A percentile compares a stretch with the other conserved stretches of the same genome.
Conservation (phyloP, 2,329 filamentous ascomycete genomes). For the Colletotrichum noveboracense region DNA sequence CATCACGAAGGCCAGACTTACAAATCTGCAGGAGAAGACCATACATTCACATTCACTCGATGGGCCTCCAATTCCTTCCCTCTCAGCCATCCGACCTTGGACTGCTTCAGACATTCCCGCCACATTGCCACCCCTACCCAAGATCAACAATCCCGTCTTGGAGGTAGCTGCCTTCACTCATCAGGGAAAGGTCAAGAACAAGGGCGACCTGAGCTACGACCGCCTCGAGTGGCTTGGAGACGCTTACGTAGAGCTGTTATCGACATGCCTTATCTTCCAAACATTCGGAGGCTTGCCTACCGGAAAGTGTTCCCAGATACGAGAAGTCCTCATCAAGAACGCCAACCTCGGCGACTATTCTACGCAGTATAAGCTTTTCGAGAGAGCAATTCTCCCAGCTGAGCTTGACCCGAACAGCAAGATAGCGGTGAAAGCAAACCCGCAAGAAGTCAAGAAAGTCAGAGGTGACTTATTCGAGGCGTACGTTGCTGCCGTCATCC, state of each 20-base stretch:
- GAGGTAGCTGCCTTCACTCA: conserved; percentile 73
- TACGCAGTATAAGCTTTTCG: conserved; percentile 72
- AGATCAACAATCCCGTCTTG: conserved; percentile 63
- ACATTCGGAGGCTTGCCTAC: conserved; percentile 70
- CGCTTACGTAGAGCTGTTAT: conserved; percentile 79
- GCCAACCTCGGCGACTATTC: conserved; percentile 75
- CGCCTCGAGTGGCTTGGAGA: conserved; percentile 89
- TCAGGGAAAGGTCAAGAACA: conserved; percentile 46
- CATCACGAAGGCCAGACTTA: neutral
- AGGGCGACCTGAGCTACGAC: conserved; percentile 69
- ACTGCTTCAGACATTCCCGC: conserved; percentile 52
- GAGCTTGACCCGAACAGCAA: conserved; percentile 38
- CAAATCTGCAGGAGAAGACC: neutral
- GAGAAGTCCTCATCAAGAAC: conserved; percentile 84
- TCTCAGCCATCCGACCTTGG: conserved; percentile 48
- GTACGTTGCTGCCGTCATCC: conserved; percentile 80
- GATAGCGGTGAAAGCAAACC: conserved; percentile 42
- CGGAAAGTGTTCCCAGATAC: conserved; percentile 75
- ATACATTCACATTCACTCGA: neutral
- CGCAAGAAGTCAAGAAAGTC: conserved; percentile 67
- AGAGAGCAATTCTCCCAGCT: conserved; percentile 62
- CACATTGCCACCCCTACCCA: conserved; percentile 63
- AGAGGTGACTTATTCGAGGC: conserved; percentile 90
- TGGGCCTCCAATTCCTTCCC: conserved; percentile 10
- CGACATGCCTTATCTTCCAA: conserved; percentile 76